Conservation (phyloP, 805 yeast genomes). For the Metschnikowia lachancei region DNA sequence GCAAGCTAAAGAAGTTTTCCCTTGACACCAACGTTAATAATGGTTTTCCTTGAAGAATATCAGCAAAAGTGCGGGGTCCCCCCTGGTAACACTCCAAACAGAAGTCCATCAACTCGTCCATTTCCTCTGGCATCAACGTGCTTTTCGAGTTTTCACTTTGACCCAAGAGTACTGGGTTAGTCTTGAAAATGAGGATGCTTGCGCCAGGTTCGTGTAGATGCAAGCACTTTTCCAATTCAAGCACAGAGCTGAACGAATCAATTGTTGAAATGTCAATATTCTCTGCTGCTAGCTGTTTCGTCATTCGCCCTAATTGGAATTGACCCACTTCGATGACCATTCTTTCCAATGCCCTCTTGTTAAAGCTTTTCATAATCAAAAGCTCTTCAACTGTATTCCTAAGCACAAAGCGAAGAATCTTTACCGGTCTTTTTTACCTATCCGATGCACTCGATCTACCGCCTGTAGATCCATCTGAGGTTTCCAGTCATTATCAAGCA, state of each 20-base stretch:
- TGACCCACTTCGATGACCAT: constrained; percentile 51
- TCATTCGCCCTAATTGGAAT: constrained; percentile 19
- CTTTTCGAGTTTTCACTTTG: background rate
- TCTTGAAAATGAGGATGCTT: background rate
- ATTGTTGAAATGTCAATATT: constrained; percentile 15
- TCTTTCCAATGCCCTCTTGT: constrained; percentile 75
- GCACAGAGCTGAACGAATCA: constrained; percentile 4
- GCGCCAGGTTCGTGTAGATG: constrained; percentile 16
- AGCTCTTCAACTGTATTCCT: constrained; percentile 82
- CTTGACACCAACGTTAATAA: too few relatives aligned
- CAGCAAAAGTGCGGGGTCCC: constrained; percentile 24
- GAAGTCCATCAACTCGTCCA: constrained; percentile 51
- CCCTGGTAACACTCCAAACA: constrained; percentile 41
- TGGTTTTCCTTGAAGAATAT: too few relatives aligned
- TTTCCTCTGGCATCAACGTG: constrained; percentile 39
- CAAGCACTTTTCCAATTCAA: constrained; percentile 10
- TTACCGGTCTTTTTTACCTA: constrained; percentile 81
- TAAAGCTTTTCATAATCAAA: constrained; percentile 71
- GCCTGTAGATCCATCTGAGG: constrained; percentile 97
- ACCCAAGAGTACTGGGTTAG: constrained; percentile 10
- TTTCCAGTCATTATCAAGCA: constrained; percentile 95
- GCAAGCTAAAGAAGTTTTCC: too few relatives aligned
- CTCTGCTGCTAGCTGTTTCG: constrained; percentile 30
- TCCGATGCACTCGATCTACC: constrained; percentile 91
- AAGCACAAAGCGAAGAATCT: constrained; percentile 73